Evolutionary conservation across 495 filamentous ascomycete genomes (phyloP).

Genomic region (Recurvomyces mirabilis): DNA sequence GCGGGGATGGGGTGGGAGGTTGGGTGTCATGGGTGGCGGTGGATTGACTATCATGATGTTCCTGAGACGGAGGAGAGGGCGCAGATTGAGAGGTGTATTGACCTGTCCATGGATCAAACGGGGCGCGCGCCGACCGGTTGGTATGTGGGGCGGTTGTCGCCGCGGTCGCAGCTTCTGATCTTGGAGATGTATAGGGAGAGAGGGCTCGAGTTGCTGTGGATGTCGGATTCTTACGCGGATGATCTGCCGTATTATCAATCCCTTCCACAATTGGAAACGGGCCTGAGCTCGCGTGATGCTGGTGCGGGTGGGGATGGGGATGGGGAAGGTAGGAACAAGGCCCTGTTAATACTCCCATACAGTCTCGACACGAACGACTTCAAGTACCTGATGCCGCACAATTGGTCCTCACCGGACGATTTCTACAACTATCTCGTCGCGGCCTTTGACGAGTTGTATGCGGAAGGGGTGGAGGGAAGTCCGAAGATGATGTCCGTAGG

Average conservation of each 20-base stretch:
- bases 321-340: slow-evolving; percentile 22
- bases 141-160: slow-evolving; percentile 30
- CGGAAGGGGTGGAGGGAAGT: slow-evolving; percentile 1
- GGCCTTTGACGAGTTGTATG: slow-evolving; percentile 35
- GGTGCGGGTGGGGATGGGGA: no score
- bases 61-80: slow-evolving; percentile 31
- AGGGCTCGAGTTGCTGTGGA: slow-evolving; percentile 29
- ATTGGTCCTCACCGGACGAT: neutral
- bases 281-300: no score
- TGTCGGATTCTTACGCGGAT: slow-evolving; percentile 32
- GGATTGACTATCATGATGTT: slow-evolving; percentile 33
- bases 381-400: slow-evolving; percentile 28
- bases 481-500: slow-evolving; percentile 38
- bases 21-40: slow-evolving; percentile 31
- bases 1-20: slow-evolving; percentile 33
- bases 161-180: neutral
- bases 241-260: slow-evolving; percentile 35
- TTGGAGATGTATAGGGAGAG: slow-evolving; percentile 31
- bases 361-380: slow-evolving; percentile 33
- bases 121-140: slow-evolving; percentile 31
- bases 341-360: slow-evolving; percentile 36
- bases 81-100: slow-evolving; percentile 31
- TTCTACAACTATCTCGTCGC: slow-evolving; percentile 30
- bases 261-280: no score
- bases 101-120: slow-evolving; percentile 25